Conservation (phyloP, 345 rosid genomes). For the Microcos paniculata region DNA sequence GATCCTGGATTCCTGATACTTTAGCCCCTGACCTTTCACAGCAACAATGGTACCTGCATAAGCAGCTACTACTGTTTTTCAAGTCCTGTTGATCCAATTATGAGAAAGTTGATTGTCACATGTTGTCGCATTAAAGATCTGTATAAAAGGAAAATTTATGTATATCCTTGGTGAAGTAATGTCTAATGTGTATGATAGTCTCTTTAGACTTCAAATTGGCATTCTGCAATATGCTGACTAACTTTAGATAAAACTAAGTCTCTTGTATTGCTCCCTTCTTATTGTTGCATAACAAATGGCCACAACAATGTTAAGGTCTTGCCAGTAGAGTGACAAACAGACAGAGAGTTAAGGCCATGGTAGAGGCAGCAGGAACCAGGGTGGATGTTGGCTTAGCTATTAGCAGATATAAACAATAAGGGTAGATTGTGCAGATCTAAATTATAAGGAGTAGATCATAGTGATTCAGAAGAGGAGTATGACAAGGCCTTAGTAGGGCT, state of each 20-base stretch:
- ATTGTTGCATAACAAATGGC: conserved; percentile 16
- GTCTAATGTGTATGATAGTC: neutral
- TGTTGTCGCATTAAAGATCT: neutral
- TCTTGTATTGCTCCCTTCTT: neutral
- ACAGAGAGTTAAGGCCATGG: neutral
- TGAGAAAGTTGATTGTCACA: neutral
- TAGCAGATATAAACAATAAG: neutral
- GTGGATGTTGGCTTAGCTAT: neutral
- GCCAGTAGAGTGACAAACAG: neutral
- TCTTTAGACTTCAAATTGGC: neutral
- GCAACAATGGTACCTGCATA: neutral
- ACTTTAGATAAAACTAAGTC: neutral
- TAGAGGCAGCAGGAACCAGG: neutral
- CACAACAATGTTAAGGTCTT: neutral
- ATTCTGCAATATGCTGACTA: neutral
- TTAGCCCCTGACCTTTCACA: neutral
- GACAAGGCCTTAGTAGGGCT: neutral
- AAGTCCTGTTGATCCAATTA: neutral
- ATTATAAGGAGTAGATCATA: neutral
- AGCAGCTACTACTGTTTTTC: neutral
- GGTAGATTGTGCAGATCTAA: neutral
- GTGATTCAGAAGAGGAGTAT: neutral
- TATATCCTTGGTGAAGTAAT: neutral
- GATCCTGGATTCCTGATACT: neutral
- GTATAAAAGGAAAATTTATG: neutral